Conservation (phyloP, 257 asterid genomes). For the Solanum appendiculatum region DNA sequence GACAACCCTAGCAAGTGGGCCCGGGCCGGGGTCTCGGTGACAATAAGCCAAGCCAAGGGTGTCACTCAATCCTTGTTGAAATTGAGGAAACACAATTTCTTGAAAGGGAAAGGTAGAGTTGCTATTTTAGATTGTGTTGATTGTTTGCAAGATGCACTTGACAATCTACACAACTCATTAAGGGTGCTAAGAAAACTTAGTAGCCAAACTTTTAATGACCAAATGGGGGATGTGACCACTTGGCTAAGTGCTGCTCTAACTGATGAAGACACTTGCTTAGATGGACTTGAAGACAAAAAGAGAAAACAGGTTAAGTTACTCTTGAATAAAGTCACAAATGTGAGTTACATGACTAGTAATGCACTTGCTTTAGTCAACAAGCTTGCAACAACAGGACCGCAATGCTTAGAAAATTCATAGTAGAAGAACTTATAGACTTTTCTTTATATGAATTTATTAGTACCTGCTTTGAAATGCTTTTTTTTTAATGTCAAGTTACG, state of each 20-base stretch:
- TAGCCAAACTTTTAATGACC: slow-evolving; percentile 19
- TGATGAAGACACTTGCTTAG: slow-evolving; percentile 61
- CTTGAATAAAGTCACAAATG: slow-evolving; percentile 23
- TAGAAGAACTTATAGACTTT: neutral
- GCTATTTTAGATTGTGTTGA: slow-evolving; percentile 50
- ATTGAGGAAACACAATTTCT: neutral
- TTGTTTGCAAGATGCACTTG: slow-evolving; percentile 40
- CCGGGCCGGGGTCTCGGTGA: slow-evolving; percentile 60
- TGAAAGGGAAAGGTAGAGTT: slow-evolving; percentile 13
- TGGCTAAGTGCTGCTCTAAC: slow-evolving; percentile 77
- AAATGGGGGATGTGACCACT: slow-evolving; percentile 50
- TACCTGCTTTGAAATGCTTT: neutral
- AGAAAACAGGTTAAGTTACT: slow-evolving; percentile 15
- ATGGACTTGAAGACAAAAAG: slow-evolving; percentile 30
- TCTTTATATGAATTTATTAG: no score
- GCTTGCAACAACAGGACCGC: slow-evolving; percentile 53
- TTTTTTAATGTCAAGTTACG: neutral
- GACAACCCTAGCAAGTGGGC: slow-evolving; percentile 55
- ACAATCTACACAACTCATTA: slow-evolving; percentile 48
- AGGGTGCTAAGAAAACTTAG: slow-evolving; percentile 37
- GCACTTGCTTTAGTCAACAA: slow-evolving; percentile 62
- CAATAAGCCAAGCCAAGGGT: slow-evolving; percentile 42
- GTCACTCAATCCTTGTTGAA: slow-evolving; percentile 14
- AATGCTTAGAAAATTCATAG: neutral
- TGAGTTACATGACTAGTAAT: slow-evolving; percentile 49